phyloP scores from a whole-genome alignment of 257 asterid species.

The Coffea eugenioides region DNA sequence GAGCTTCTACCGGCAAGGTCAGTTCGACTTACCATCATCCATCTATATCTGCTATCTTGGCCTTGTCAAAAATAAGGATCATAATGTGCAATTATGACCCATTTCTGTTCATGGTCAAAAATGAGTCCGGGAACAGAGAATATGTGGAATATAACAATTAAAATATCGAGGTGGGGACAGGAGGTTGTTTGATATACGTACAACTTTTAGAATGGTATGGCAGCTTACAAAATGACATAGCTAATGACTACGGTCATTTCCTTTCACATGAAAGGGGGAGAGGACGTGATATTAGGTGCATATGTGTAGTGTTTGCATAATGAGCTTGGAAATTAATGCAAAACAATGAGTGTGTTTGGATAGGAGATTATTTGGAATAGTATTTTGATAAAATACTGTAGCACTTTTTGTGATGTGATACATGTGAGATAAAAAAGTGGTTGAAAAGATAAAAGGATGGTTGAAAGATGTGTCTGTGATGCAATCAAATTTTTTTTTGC shows the following conservation, averaged over 20 bases:
- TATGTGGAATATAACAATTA: not conserved
- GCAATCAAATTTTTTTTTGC: too few species aligned
- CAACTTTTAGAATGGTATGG: not conserved
- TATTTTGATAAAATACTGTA: too few species aligned
- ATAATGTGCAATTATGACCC: not conserved
- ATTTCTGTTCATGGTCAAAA: not conserved
- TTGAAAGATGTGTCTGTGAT: too few species aligned
- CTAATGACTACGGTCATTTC: not conserved
- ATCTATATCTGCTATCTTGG: not conserved
- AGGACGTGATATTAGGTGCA: not conserved
- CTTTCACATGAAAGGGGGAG: not conserved
- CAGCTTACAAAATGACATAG: not conserved
- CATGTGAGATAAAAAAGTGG: too few species aligned
- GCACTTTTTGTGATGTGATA: too few species aligned
- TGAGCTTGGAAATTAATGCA: not conserved
- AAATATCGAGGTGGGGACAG: not conserved
- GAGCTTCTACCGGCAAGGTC: conserved; percentile 98
- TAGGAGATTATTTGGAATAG: too few species aligned
- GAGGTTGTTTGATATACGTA: not conserved
- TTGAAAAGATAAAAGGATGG: too few species aligned
- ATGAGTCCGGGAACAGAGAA: not conserved
- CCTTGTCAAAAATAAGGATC: not conserved
- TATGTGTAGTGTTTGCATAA: not conserved
- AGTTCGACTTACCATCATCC: conserved; percentile 16
- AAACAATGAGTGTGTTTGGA: too few species aligned